phyloP scores from a whole-genome alignment of 495 filamentous ascomycete genomes.

The Penicillium nucicola region DNA sequence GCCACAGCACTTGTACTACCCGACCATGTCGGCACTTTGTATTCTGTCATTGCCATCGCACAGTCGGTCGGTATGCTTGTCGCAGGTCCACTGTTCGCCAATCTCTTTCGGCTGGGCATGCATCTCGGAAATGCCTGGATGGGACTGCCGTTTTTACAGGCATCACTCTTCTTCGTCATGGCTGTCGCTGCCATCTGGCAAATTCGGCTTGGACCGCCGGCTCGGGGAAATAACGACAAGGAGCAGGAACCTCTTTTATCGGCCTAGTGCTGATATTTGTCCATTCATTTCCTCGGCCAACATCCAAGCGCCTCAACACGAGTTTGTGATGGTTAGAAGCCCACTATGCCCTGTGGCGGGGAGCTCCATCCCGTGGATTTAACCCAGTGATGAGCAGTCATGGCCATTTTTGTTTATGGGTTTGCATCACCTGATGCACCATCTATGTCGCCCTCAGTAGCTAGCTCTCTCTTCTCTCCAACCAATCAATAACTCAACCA shows the following conservation, averaged over 20 bases:
- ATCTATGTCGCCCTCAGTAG: too few species aligned
- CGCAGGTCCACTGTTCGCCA: constrained; percentile 33
- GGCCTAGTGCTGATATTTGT: too few species aligned
- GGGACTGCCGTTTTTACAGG: constrained; percentile 31
- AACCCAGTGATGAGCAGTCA: too few species aligned
- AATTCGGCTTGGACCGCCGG: constrained; percentile 7
- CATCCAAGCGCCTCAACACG: too few species aligned
- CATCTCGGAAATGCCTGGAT: constrained; percentile 32
- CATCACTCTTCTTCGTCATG: constrained; percentile 13
- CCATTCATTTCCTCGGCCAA: too few species aligned
- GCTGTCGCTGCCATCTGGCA: constrained; percentile 16
- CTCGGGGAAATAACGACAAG: neutral
- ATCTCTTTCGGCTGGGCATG: constrained; percentile 36
- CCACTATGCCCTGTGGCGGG: too few species aligned
- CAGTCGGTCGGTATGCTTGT: constrained; percentile 28
- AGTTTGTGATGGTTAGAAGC: too few species aligned
- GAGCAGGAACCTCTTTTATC: constrained; percentile 11
- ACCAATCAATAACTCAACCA: too few species aligned
- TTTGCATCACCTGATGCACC: too few species aligned
- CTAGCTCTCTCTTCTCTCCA: too few species aligned
- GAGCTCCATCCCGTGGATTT: too few species aligned
- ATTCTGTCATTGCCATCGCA: constrained; percentile 31
- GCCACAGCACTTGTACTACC: constrained; percentile 32
- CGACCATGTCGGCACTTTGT: constrained; percentile 32
- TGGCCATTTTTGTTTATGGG: too few species aligned